Evolutionary conservation across 2,329 filamentous ascomycete genomes (phyloP), one percentile per base, ranked within the genome.

Genomic region (Ophiostoma triangulosporum): DNA sequence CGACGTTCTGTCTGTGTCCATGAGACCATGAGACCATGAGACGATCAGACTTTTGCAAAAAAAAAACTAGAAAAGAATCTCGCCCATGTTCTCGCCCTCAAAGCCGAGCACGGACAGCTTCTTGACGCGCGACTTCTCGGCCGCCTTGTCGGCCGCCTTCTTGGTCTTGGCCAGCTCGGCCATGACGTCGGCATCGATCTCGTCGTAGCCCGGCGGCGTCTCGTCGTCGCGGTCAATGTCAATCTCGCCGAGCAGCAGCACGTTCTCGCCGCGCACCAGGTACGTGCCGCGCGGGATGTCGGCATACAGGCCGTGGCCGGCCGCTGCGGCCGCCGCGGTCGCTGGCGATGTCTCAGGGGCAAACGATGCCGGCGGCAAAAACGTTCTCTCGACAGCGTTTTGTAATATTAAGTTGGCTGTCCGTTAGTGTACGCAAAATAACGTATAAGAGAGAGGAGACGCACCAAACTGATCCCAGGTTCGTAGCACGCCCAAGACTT

Each of bases 401-500:
- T 96, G 90, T 51, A 98, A 81, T 57, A 97, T 88, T 56, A 98
- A 77, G 68, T 98, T 98, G 61, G 90, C 91, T 95, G 64, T 2
- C 3, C 1, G 17, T 26, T 11, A 22, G 4, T 2, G 15, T 29
- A 17, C 8, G n/a, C n/a, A n/a, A n/a, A n/a, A n/a, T n/a, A n/a
- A n/a, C n/a, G 1, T 14, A 3, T 26, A 27, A 36, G 12, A 14
- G 5, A 22, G 5, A 27, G 45, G 26, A 12, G 15, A 22, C 52
- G 46, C 54, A 95, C 90, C 91, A 65, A 95, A 97, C 69, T 98
- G 93, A 70, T 98, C 93, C 88, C 93, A 98, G 62, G 88, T 95
- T 64, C 93, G 78, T 61, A 98, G 71, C 48, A 97, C 87, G 29
- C 93, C 93, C 61, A 95, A 86, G 60, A 97, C 75, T 71, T 97